Base-by-base conservation (phyloP, 441 rosid species). In the Flueggea neowawraea region DNA sequence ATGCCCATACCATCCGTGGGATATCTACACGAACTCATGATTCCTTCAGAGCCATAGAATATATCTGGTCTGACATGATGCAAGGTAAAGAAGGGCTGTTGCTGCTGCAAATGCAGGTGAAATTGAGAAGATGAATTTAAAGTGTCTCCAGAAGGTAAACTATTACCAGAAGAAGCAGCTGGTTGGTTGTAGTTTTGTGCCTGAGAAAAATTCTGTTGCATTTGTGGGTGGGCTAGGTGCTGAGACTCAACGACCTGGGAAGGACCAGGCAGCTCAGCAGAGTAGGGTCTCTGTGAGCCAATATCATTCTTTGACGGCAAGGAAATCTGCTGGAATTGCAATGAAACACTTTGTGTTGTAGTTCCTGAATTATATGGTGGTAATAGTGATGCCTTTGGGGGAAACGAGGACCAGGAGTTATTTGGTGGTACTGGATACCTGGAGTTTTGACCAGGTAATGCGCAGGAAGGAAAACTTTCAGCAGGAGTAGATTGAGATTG, bases 91-190 rank as follows among this genome's bases (percentile, higher is more conserved):
- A 69, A 31, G 17, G 54, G 69, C 33, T 66, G 69, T 36, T 73
- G 83, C 66, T 47, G 80, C 71, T 76, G 82, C 52, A 54, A 32
- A 57, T 60, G 71, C 66, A 79, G 68, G 63, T 72, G 74, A 59
- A 48, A 56, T 54, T 73, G 75, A 39, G 84, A 74, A 70, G 82
- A 59, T 62, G 86, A 61, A 54, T 69, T 70, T 32, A 62, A 54
- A 64, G 17, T 61, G 65, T 69, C 78, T 53, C 64, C 68, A 12
- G 74, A 63, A 6, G 68, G 74, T 60, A 75, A 32, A 49, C 59
- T 76, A 59, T 68, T 73, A 66, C 68, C 55, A 43, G 70, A 63
- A 62, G 48, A 67, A 39, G 66, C 16, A 13, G 52, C 4, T 64
- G 78, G 44, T 28, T 59, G 75, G 47, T 61, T 58, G 44, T 69